phyloP scores from a whole-genome alignment of 2,329 filamentous ascomycete species.

The Ophiostoma fasciatum region DNA sequence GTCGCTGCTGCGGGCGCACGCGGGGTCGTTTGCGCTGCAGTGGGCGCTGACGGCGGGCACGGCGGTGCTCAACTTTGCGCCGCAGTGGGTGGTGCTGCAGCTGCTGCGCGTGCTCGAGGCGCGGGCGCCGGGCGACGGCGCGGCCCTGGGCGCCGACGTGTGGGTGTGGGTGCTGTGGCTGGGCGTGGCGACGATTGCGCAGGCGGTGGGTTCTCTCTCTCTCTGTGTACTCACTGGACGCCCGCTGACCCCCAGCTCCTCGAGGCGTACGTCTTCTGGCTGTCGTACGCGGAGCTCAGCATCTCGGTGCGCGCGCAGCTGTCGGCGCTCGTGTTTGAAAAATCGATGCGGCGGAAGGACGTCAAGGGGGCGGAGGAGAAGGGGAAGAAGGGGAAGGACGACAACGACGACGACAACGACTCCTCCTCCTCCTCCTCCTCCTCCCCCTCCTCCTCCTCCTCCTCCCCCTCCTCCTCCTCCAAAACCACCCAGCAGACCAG shows the following conservation, averaged over 20 bases:
- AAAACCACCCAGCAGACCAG: constrained; percentile 40
- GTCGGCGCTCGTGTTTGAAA: constrained; percentile 59
- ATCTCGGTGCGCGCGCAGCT: constrained; percentile 57
- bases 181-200: constrained; percentile 41
- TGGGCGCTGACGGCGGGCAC: constrained; percentile 38
- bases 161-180: constrained; percentile 57
- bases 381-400: constrained; percentile 27
- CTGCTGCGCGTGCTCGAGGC: constrained; percentile 51
- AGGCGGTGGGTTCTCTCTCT: constrained; percentile 18
- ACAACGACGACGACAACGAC: constrained; percentile 31
- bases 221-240: constrained; percentile 21
- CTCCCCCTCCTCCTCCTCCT: no score
- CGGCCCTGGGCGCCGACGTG: constrained; percentile 35
- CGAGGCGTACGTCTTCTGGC: constrained; percentile 53
- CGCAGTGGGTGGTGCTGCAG: constrained; percentile 53
- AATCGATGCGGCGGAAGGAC: constrained; percentile 64
- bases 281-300: constrained; percentile 45
- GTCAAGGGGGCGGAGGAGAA: constrained; percentile 47
- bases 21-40: constrained; percentile 39
- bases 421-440: no score
- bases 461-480: no score
- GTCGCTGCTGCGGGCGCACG: constrained; percentile 43
- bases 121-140: constrained; percentile 27
- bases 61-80: constrained; percentile 49
- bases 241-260: constrained; percentile 27